Base-by-base conservation (phyloP, 345 rosid species). In the Nasturtium officinale region DNA sequence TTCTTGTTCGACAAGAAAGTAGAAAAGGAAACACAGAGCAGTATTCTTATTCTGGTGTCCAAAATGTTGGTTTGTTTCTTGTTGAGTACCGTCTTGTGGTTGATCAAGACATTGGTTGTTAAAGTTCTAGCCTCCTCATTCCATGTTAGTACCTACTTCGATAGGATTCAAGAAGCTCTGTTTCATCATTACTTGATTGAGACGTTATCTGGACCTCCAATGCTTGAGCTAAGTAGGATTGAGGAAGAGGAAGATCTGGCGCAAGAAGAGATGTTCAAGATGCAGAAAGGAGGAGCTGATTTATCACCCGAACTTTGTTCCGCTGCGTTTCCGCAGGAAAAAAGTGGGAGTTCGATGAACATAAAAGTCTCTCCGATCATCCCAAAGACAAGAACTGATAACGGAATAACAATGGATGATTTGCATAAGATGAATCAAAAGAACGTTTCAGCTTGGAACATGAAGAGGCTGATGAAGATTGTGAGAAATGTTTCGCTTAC, bases 401-500 rank as follows among this genome's bases (percentile, higher is more conserved):
- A 61, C 0, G 87, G 84, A 61, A 87, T 95, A 40, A 79, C 82
- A 0, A 83, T 95, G 53, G 87, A 88, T 21, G 79, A 86, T 51
- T 60, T 95, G 58, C 96, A 90, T 18, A 90, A 81, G 76, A 80
- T 95, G 61, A 95, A 84, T 51, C 73, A 75, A 6, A 85, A 83
- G 87, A 95, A 95, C 25, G 69, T 95, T 6, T 95, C 98, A 0
- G 99, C 99, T 15, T 95, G 98, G 99, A 91, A 87, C 61, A 95
- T 95, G 99, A 95, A 95, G 85, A 87, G 96, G 72, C 74, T 95
- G 79, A 82, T 95, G 83, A 95, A 88, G 21, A 85, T 95, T 35
- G 96, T 95, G 4, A 78, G 89, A 65, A 77, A 82, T 1, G 99
- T 90, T 4, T 77, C 90, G 0, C 68, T 95, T 32, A 74, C 92